Evolutionary conservation across 2,329 filamentous ascomycete species (phyloP).

Genomic region (Calonectria pteridis): DNA sequence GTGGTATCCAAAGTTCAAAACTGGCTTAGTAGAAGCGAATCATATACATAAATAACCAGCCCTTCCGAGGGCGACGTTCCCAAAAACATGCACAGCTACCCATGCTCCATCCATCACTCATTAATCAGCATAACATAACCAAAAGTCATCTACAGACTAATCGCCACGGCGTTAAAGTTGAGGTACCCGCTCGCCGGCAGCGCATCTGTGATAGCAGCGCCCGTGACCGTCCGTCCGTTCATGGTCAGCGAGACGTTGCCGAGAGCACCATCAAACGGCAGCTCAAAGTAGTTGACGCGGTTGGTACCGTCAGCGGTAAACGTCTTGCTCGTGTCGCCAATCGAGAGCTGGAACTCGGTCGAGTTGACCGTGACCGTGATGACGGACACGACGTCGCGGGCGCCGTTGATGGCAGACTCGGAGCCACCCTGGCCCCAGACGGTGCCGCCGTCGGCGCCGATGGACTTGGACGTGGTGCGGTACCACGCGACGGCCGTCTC

Average conservation of each 20-base stretch:
- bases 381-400: slow-evolving; percentile 50
- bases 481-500: slow-evolving; percentile 51
- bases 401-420: slow-evolving; percentile 38
- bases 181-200: slow-evolving; percentile 35
- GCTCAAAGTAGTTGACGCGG: slow-evolving; percentile 39
- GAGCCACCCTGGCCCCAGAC: slow-evolving; percentile 45
- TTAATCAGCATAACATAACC: not conserved
- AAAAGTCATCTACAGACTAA: slow-evolving; percentile 25
- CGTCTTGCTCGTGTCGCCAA: slow-evolving; percentile 44
- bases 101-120: not conserved
- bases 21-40: not conserved
- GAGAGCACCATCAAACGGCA: slow-evolving; percentile 33
- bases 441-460: slow-evolving; percentile 48
- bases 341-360: slow-evolving; percentile 43
- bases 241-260: slow-evolving; percentile 36
- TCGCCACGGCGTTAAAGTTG: slow-evolving; percentile 41
- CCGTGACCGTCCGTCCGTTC: slow-evolving; percentile 30
- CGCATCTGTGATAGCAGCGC: slow-evolving; percentile 30
- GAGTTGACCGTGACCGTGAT: slow-evolving; percentile 48
- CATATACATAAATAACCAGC: not conserved
- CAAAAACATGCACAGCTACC: not conserved
- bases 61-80: not conserved
- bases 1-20: not conserved
- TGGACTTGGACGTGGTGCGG: slow-evolving; percentile 42
- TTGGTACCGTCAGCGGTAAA: slow-evolving; percentile 31